phyloP scores from a whole-genome alignment of 495 filamentous ascomycete species.

The Penicillium roqueforti region DNA sequence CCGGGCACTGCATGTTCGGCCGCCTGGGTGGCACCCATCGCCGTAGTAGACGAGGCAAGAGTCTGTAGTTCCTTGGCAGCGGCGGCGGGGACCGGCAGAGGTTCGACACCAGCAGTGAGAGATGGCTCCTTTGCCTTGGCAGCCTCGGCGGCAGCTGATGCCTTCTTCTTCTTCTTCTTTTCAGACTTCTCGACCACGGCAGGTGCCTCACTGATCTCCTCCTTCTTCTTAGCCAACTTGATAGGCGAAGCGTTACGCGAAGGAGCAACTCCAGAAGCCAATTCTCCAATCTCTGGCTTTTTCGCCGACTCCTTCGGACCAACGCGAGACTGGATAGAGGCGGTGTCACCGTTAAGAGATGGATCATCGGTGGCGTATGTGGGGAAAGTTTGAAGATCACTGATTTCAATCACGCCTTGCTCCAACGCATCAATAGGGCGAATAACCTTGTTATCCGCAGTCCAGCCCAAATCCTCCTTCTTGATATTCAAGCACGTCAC shows the following conservation, averaged over 20 bases:
- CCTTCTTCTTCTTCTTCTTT: conserved; percentile 60
- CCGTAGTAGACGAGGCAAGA: conserved; percentile 17
- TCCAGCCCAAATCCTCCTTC: conserved; percentile 86
- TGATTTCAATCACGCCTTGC: conserved; percentile 53
- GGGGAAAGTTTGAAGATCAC: conserved; percentile 45
- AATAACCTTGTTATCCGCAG: conserved; percentile 76
- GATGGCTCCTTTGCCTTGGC: conserved; percentile 32
- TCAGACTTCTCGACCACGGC: conserved; percentile 46
- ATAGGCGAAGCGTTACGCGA: conserved; percentile 40
- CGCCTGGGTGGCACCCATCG: conserved; percentile 7
- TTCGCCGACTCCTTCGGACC: conserved; percentile 35
- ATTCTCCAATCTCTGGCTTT: conserved; percentile 31
- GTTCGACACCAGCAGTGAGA: conserved; percentile 16
- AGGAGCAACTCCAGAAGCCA: conserved; percentile 27
- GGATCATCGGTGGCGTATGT: conserved; percentile 44
- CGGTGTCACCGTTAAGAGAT: conserved; percentile 48
- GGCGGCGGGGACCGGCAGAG: conserved; percentile 11
- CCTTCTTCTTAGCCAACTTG: conserved; percentile 45
- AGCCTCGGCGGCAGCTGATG: conserved; percentile 35
- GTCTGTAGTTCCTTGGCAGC: conserved; percentile 14
- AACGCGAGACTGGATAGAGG: conserved; percentile 32
- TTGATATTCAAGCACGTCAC: conserved; percentile 81
- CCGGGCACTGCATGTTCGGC: conserved; percentile 6
- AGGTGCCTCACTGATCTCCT: conserved; percentile 39
- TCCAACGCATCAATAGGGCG: conserved; percentile 68